phyloP scores from a whole-genome alignment of 371 early-diverging fungal genomes.

The Apophysomyces trapeziformis region DNA sequence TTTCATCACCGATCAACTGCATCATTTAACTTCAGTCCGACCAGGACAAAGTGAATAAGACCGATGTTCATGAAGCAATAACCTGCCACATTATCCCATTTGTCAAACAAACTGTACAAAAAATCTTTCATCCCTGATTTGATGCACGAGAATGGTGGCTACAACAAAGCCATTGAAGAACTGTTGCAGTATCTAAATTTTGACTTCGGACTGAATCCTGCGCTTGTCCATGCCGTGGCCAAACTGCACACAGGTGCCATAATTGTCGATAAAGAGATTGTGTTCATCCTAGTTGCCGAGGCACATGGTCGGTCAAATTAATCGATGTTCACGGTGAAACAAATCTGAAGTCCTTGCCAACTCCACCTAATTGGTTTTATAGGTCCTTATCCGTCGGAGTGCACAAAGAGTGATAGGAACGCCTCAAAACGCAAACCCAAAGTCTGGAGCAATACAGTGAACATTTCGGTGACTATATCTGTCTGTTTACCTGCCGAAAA shows the following conservation, averaged over 20 bases:
- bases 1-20: background rate
- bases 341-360: constrained; percentile 12
- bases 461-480: constrained; percentile 16
- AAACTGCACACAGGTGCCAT: constrained; percentile 18
- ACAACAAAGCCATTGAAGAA: constrained; percentile 13
- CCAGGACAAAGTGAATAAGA: background rate
- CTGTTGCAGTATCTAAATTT: constrained; percentile 15
- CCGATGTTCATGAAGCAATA: background rate
- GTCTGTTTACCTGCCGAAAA: constrained; percentile 2
- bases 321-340: constrained; percentile 8
- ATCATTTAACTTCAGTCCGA: constrained; percentile 11
- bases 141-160: constrained; percentile 15
- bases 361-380: constrained; percentile 7
- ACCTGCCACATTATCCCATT: background rate
- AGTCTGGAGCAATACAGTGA: constrained; percentile 10
- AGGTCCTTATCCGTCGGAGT: constrained; percentile 10
- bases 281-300: background rate
- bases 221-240: constrained; percentile 19
- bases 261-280: constrained; percentile 7
- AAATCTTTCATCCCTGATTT: constrained; percentile 13
- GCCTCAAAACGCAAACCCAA: constrained; percentile 14
- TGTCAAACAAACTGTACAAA: constrained; percentile 15
- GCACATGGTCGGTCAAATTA: constrained; percentile 6
- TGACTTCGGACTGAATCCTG: constrained; percentile 5
- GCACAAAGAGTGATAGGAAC: constrained; percentile 12